These are phyloP conservation scores for Aspergillus fischeri DNA, from an alignment of 2,329 filamentous ascomycete genomes.

Conservation along the genomic window DNA sequence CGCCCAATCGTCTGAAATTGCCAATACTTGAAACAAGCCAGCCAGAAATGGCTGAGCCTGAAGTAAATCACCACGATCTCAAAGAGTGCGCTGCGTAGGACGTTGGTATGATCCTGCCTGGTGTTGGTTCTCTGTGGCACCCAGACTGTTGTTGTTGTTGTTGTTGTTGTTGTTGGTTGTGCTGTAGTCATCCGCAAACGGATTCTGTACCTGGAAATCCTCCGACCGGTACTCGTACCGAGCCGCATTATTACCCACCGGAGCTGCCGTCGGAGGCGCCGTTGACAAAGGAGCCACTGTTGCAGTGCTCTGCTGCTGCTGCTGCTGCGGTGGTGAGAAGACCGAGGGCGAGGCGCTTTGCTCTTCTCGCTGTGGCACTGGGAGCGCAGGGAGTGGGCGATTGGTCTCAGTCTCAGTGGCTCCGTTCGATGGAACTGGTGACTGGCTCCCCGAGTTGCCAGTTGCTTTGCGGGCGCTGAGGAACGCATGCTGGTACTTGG, in stretches of 20 bases:
- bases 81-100: background rate
- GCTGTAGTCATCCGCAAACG: constrained; percentile 35
- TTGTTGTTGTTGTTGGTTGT: constrained; percentile 16
- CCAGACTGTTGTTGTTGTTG: constrained; percentile 14
- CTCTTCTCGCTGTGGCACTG: constrained; percentile 12
- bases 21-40: background rate
- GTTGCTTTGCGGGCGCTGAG: constrained; percentile 51
- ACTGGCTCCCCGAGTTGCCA: constrained; percentile 18
- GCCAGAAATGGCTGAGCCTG: background rate
- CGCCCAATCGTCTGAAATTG: background rate
- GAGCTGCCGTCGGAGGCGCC: constrained; percentile 7
- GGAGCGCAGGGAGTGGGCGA: constrained; percentile 13
- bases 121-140: constrained; percentile 9
- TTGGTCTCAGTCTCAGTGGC: constrained; percentile 12
- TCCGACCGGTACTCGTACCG: constrained; percentile 36
- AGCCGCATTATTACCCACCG: constrained; percentile 5
- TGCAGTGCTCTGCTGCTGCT: constrained; percentile 1
- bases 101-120: background rate
- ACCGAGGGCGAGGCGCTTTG: constrained; percentile 11
- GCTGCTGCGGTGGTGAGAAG: background rate
- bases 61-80: background rate
- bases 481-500: constrained; percentile 77
- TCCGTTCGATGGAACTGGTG: constrained; percentile 14
- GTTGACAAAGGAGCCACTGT: constrained; percentile 9
- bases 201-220: constrained; percentile 40